phyloP scores from a whole-genome alignment of 768 basidiomycete species.

The Porphyrellus cyaneotinctus region DNA sequence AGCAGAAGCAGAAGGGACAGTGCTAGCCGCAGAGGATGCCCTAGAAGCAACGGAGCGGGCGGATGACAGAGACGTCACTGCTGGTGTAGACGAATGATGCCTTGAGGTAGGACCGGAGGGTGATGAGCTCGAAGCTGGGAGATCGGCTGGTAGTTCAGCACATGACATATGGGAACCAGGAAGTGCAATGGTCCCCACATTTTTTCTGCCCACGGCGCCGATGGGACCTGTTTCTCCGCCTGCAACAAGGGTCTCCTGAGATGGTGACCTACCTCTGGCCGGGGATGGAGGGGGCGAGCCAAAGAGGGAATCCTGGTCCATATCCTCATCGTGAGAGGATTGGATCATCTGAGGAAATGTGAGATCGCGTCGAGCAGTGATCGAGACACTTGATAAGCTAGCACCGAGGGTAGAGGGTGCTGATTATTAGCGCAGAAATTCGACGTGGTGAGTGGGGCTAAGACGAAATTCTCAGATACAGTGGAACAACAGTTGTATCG shows the following conservation, averaged over 20 bases:
- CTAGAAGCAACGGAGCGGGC: constrained; percentile 8
- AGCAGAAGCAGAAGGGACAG: neutral
- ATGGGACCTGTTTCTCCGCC: constrained; percentile 14
- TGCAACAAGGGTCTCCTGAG: constrained; percentile 36
- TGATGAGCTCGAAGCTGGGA: constrained; percentile 63
- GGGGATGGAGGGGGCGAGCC: constrained; percentile 75
- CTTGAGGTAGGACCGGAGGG: constrained; percentile 9
- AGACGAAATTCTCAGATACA: neutral
- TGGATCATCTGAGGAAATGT: constrained; percentile 20
- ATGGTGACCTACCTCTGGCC: constrained; percentile 71
- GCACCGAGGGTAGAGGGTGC: neutral
- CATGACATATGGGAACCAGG: constrained; percentile 81
- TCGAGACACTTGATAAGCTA: constrained; percentile 19
- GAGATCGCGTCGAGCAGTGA: constrained; percentile 16
- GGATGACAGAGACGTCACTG: constrained; percentile 11
- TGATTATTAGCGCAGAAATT: neutral
- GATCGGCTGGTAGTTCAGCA: constrained; percentile 83
- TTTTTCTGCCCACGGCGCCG: constrained; percentile 34
- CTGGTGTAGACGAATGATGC: constrained; percentile 25
- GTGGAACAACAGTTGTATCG: neutral
- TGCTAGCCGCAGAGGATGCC: constrained; percentile 7
- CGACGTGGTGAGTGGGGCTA: neutral
- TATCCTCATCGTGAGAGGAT: constrained; percentile 12
- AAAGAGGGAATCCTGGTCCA: constrained; percentile 71
- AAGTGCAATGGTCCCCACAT: constrained; percentile 98